Percentiles rank a stretch among this genome's conserved stretches.
Evolutionary conservation across 352 stramenopile species (phyloP).

Genomic region (Pythium aphanidermatum): DNA sequence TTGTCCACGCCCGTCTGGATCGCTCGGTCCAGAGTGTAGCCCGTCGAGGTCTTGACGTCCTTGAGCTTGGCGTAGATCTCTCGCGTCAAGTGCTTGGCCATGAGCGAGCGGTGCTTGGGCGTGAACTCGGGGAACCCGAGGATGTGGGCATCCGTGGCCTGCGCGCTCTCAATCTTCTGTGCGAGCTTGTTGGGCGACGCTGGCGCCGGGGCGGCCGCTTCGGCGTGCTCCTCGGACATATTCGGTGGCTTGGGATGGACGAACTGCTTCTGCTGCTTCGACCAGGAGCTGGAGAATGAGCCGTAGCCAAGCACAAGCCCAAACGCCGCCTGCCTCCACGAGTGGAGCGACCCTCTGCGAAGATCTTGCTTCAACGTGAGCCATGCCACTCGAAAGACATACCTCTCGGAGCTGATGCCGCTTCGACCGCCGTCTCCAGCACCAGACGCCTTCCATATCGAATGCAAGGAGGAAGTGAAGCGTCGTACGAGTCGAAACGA

Average conservation of each 20-base stretch:
- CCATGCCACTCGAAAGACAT: neutral
- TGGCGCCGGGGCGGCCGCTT: constrained; percentile 8
- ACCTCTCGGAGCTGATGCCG: neutral
- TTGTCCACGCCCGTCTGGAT: constrained; percentile 77
- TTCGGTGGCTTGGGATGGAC: neutral
- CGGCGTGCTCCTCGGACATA: constrained; percentile 16
- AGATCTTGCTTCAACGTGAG: constrained; percentile 5
- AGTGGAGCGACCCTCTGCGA: no score
- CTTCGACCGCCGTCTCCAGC: no score
- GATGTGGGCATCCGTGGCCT: constrained; percentile 59
- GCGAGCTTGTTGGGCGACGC: constrained; percentile 71
- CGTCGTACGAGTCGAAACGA: no score
- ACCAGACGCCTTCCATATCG: no score
- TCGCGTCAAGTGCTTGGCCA: constrained; percentile 59
- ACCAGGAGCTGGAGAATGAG: constrained; percentile 18
- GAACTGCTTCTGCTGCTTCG: constrained; percentile 1
- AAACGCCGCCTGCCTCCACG: constrained; percentile 3
- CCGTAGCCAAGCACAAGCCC: constrained; percentile 1
- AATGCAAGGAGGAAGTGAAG: no score
- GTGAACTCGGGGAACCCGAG: constrained; percentile 69
- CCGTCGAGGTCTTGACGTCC: constrained; percentile 52
- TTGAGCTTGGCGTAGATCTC: constrained; percentile 68
- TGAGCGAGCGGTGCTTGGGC: constrained; percentile 65
- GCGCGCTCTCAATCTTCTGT: constrained; percentile 76
- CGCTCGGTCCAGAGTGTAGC: constrained; percentile 69